phyloP scores from a whole-genome alignment of 441 rosid genomes.

The Theobroma grandiflorum region DNA sequence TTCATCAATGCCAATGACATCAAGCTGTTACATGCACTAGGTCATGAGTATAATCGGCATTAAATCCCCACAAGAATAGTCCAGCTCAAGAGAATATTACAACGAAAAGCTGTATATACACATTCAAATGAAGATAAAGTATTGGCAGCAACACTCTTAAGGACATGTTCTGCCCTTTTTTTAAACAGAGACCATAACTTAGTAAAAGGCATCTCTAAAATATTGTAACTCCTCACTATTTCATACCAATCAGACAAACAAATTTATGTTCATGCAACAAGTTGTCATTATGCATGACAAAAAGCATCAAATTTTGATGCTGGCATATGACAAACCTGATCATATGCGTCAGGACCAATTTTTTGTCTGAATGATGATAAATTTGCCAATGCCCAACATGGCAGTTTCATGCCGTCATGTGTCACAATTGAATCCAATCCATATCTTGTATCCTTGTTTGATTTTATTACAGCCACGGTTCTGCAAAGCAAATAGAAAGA shows the following conservation, averaged over 20 bases:
- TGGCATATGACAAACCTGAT: conserved; percentile 47
- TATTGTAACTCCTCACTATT: neutral
- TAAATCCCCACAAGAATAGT: neutral
- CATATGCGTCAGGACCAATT: conserved; percentile 64
- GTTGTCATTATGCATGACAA: neutral
- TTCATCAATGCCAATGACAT: conserved; percentile 86
- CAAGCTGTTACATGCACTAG: conserved; percentile 52
- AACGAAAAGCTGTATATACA: conserved; percentile 9
- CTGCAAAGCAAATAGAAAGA: conserved; percentile 40
- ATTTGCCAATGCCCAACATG: conserved; percentile 66
- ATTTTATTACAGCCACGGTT: conserved; percentile 73
- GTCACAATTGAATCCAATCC: conserved; percentile 73
- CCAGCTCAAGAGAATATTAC: neutral
- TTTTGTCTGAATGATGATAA: conserved; percentile 60
- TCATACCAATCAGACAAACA: neutral
- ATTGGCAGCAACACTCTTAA: neutral
- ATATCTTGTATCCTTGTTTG: conserved; percentile 79
- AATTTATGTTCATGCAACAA: neutral
- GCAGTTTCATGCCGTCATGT: conserved; percentile 84
- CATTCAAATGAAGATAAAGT: neutral
- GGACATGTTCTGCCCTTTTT: neutral
- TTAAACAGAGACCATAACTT: too few relatives aligned
- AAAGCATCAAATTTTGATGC: conserved; percentile 13
- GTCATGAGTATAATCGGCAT: conserved; percentile 23
- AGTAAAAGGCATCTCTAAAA: neutral